These are phyloP conservation scores for Trichoderma sp. DNA, from an alignment of 2,329 filamentous ascomycete genomes.

Conservation along the genomic window DNA sequence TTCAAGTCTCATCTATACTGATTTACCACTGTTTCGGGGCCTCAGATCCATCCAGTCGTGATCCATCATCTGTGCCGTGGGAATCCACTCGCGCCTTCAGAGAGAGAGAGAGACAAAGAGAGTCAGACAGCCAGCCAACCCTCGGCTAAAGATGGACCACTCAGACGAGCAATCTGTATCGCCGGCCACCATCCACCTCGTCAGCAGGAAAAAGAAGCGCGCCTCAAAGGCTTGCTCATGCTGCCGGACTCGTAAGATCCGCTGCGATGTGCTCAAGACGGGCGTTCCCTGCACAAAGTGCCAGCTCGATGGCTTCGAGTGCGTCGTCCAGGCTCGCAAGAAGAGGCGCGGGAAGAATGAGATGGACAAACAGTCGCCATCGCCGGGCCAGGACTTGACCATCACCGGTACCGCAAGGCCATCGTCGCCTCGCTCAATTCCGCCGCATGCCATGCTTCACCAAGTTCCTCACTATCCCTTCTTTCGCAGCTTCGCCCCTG, in stretches of 20 bases:
- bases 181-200: not conserved
- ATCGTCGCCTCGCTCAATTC: not conserved
- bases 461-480: constrained; percentile 23
- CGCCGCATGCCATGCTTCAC: constrained; percentile 10
- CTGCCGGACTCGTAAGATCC: constrained; percentile 29
- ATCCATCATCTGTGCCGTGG: not conserved
- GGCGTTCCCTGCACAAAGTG: constrained; percentile 34
- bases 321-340: constrained; percentile 26
- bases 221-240: constrained; percentile 31
- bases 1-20: not conserved
- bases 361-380: not conserved
- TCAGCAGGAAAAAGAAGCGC: constrained; percentile 24
- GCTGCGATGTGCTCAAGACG: constrained; percentile 31
- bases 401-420: not conserved
- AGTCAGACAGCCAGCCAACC: too few relatives aligned
- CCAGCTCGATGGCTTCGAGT: constrained; percentile 25
- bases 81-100: not conserved
- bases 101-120: not conserved
- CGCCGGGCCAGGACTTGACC: not conserved
- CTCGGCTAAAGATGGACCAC: not conserved
- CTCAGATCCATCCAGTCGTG: not conserved
- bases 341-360: constrained; percentile 17
- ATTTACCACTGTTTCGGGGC: not conserved
- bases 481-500: constrained; percentile 20
- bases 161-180: not conserved